Base-by-base conservation (phyloP, 805 yeast genomes). In the Barnettozyma siamensis region DNA sequence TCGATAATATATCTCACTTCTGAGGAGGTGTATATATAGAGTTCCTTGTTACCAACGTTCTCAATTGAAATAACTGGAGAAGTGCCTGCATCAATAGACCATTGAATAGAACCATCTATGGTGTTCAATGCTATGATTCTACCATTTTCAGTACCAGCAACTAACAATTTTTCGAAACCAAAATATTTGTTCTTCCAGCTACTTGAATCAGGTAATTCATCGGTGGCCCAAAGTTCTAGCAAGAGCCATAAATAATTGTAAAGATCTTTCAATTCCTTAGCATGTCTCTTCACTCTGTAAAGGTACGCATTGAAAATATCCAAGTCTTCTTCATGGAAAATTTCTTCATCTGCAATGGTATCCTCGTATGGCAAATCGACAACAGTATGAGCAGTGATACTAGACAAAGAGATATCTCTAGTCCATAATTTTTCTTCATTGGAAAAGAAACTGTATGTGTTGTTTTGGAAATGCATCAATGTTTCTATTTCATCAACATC, bases 141-240 rank as follows among this genome's bases (percentile, higher is more conserved):
- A 5, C 73, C 72, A 34, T 55, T 55, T 11, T 54, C 50, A 0
- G 76, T 67, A 3, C 70, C 63, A 1, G 66, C 64, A 2, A 75
- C 55, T 21, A 76, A 45, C 5, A 57, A 54, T 43, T 76, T 75
- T 7, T 59, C 52, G 27, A 71, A 66, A 1, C 81, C 81, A 60
- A 76, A 76, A 23, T 59, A 65, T 30, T 34, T 49, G 37, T 49
- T 48, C 13, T 45, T 48, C 38, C 21, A 27, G 17, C 7, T 31
- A 12, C 21, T 21, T 35, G 33, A 27, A 11, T 28, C 39, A 10
- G 43, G 46, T n/a, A 36, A 12, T 20, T 45, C 48, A 18, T 46
- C 45, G 13, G 36, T 37, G 15, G 43, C 43, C 28, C 33, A 42
- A 15, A 21, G 34, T 38, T 42, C 45, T 30, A 48, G 21, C 10